Percentiles rank a stretch among this genome's conserved stretches.
Evolutionary conservation across 257 asterid genomes (phyloP).

Genomic region (Buddleja alternifolia): DNA sequence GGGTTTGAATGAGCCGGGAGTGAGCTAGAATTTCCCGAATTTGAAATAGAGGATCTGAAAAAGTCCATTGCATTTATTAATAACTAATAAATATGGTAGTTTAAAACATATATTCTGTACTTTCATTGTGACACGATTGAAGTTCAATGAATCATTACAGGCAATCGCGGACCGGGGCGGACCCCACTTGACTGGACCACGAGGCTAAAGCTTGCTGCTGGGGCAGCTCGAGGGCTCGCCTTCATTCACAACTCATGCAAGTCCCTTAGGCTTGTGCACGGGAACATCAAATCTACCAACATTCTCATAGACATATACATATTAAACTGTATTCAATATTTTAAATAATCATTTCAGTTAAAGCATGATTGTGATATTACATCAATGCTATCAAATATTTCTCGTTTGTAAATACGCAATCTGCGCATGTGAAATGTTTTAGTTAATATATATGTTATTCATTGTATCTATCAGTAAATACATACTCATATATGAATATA

Average conservation of each 20-base stretch:
- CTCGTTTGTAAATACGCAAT: too few species aligned
- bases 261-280: slow-evolving; percentile 72
- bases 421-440: too few species aligned
- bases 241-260: slow-evolving; percentile 73
- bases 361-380: too few species aligned
- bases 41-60: too few species aligned
- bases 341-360: too few species aligned
- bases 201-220: slow-evolving; percentile 74
- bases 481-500: too few species aligned
- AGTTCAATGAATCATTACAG: slow-evolving; percentile 36
- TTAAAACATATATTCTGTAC: background rate
- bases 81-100: slow-evolving; percentile 4
- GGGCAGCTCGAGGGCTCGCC: slow-evolving; percentile 80
- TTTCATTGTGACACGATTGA: background rate
- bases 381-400: too few species aligned
- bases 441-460: too few species aligned
- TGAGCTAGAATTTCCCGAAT: too few species aligned
- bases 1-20: too few species aligned
- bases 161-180: slow-evolving; percentile 95
- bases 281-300: slow-evolving; percentile 90
- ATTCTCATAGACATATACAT: slow-evolving; percentile 80
- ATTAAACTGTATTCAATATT: too few species aligned
- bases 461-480: too few species aligned
- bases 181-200: slow-evolving; percentile 96
- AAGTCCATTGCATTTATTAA: background rate